These are phyloP conservation scores for Lithocarpus polystachyus DNA, from an alignment of 306 rosid genomes.

Conservation along the genomic window DNA sequence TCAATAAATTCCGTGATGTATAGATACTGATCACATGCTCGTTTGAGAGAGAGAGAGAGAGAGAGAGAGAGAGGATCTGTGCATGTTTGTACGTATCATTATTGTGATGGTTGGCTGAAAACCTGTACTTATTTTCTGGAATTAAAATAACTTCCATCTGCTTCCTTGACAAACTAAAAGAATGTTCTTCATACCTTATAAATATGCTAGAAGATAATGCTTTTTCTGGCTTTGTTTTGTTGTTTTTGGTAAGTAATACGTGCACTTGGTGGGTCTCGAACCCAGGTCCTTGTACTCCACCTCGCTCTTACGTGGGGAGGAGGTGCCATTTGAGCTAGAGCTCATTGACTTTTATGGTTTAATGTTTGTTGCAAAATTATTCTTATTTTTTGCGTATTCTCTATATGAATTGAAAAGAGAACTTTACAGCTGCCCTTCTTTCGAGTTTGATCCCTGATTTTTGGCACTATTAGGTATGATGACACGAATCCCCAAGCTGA, in stretches of 20 bases:
- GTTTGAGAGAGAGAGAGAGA: too few species aligned
- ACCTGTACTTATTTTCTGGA: background rate
- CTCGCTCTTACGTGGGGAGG: too few species aligned
- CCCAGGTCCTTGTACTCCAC: too few species aligned
- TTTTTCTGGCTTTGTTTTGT: background rate
- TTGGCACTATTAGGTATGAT: constrained; percentile 62
- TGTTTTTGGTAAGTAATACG: too few species aligned
- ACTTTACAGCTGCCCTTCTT: background rate
- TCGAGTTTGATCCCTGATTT: constrained; percentile 5
- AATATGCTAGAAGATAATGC: background rate
- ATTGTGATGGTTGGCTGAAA: background rate
- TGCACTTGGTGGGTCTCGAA: too few species aligned
- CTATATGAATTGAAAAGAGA: background rate
- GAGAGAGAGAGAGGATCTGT: too few species aligned
- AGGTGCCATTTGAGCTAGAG: too few species aligned
- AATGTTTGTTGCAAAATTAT: background rate
- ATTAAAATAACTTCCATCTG: background rate
- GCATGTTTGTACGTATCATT: too few species aligned
- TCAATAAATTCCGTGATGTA: background rate
- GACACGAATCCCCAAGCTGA: constrained; percentile 98
- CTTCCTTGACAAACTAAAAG: background rate
- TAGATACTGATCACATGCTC: background rate
- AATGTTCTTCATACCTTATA: background rate
- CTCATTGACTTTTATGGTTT: background rate
- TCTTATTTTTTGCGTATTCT: background rate